Evolutionary conservation across 192 early-diverging fungal species (phyloP), one percentile per base, ranked within the genome.

Genomic region (Funneliformis geosporum): DNA sequence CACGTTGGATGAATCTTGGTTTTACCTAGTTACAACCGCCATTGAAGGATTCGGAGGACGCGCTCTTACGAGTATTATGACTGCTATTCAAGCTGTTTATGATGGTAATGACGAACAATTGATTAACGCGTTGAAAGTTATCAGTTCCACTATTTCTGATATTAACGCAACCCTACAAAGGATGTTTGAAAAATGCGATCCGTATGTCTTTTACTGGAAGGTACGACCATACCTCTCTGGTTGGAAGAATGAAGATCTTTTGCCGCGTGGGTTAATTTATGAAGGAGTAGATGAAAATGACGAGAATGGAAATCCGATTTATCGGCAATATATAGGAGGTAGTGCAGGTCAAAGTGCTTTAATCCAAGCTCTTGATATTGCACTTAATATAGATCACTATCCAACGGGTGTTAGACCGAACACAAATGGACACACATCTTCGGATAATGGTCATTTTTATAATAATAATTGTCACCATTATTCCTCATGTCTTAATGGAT

Each of bases 131-230:
- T 81, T 99, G 27, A 80, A 70, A 33, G 80, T 68, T 7, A 92
- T 97, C 27, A 82, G 86, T 2, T 78, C 80, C n/a, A 84, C 87
- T 7, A 84, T 94, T 47, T 76, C 73, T 21, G 84, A 89, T 21
- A 81, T 92, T 73, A 91, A 89, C 72, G 66, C 18, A 2, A 86
- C 89, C 25, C 80, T 95, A 7, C 84, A 86, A 43, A 89, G 91
- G 69, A 94, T 99, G 95, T 96, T 94, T 84, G 96, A 98, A 82
- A 92, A 92, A 80, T 96, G 94, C 80, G 96, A 98, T 82, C 95
- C 97, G 5, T 93, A 96, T 80, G 91, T 98, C 44, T 99, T 99
- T 84, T 97, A 96, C 83, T 91, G 93, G 89, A 95, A 97, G 77
- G 93, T 97, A 78, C 90, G 96, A 70, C 92, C 93, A 39, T 99